Conservation (phyloP, 2,329 filamentous ascomycete genomes). For the Exutisphaerella laricina region DNA sequence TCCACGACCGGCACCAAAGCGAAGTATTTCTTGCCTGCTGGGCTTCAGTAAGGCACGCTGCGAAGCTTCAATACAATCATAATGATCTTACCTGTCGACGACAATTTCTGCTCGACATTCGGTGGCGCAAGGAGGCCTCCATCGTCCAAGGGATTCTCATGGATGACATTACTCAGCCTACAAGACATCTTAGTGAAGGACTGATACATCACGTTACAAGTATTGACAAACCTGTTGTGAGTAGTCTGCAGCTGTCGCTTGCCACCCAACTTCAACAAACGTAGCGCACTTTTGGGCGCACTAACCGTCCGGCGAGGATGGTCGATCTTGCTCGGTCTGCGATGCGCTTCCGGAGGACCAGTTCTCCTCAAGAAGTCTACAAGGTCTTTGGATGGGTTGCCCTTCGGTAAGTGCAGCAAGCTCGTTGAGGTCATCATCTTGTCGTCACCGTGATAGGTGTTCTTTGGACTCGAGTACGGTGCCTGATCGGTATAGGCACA, state of each 20-base stretch:
- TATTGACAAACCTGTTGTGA: conserved; percentile 22
- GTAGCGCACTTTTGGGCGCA: conserved; percentile 30
- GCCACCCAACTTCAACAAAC: conserved; percentile 25
- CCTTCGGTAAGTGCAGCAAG: conserved; percentile 24
- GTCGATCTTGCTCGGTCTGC: conserved; percentile 27
- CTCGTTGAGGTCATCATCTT: conserved; percentile 32
- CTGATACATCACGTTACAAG: no score
- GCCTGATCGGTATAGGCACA: conserved; percentile 26
- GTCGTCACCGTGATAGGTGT: conserved; percentile 13
- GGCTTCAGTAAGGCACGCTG: conserved; percentile 10
- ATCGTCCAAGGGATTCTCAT: conserved; percentile 27
- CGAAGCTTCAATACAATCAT: neutral
- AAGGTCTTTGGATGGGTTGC: conserved; percentile 32
- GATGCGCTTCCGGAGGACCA: conserved; percentile 30
- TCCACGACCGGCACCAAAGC: conserved; percentile 16
- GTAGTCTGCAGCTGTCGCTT: conserved; percentile 16
- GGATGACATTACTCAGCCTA: conserved; percentile 16
- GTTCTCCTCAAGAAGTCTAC: conserved; percentile 37
- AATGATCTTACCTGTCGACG: conserved; percentile 29
- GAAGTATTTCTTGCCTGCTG: conserved; percentile 26
- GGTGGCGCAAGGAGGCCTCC: conserved; percentile 26
- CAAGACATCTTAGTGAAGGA: conserved; percentile 9
- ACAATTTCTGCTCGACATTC: conserved; percentile 32
- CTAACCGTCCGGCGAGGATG: conserved; percentile 23
- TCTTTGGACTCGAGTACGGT: conserved; percentile 19